Evolutionary conservation across 2,329 filamentous ascomycete species (phyloP).

Genomic region (Colletotrichum sp.): DNA sequence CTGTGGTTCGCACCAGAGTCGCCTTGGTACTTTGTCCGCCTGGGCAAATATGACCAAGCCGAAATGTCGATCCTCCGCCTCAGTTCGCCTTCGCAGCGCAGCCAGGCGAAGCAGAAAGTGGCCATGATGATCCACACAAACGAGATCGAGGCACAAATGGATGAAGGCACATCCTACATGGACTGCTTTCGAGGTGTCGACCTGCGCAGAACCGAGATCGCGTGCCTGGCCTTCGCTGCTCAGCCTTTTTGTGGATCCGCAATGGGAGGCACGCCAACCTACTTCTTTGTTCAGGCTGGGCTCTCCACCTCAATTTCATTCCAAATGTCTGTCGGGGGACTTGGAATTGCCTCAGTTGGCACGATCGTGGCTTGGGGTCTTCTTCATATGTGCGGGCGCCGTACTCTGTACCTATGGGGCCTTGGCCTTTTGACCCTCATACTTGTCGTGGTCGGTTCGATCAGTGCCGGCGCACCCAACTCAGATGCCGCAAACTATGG

Average conservation of each 20-base stretch:
- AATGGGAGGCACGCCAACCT: constrained; percentile 30
- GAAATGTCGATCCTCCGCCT: neutral
- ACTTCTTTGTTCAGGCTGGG: constrained; percentile 41
- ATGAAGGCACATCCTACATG: constrained; percentile 41
- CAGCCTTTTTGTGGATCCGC: constrained; percentile 35
- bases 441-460: constrained; percentile 47
- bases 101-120: constrained; percentile 8
- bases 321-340: constrained; percentile 30
- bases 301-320: constrained; percentile 29
- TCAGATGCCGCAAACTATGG: constrained; percentile 40
- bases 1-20: constrained; percentile 11
- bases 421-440: constrained; percentile 39
- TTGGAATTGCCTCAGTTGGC: constrained; percentile 39
- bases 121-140: constrained; percentile 25
- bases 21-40: neutral
- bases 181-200: constrained; percentile 51
- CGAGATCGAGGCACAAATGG: constrained; percentile 27
- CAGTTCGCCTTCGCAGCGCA: neutral
- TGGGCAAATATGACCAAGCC: neutral
- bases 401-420: constrained; percentile 46
- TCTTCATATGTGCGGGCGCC: constrained; percentile 44
- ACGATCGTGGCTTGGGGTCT: constrained; percentile 48
- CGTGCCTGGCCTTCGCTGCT: constrained; percentile 35
- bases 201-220: constrained; percentile 42
- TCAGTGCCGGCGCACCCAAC: constrained; percentile 40